Evolutionary conservation across 139 green algal genomes (phyloP), one percentile per base, ranked within the genome.

Genomic region (Pleodorina starrii): DNA sequence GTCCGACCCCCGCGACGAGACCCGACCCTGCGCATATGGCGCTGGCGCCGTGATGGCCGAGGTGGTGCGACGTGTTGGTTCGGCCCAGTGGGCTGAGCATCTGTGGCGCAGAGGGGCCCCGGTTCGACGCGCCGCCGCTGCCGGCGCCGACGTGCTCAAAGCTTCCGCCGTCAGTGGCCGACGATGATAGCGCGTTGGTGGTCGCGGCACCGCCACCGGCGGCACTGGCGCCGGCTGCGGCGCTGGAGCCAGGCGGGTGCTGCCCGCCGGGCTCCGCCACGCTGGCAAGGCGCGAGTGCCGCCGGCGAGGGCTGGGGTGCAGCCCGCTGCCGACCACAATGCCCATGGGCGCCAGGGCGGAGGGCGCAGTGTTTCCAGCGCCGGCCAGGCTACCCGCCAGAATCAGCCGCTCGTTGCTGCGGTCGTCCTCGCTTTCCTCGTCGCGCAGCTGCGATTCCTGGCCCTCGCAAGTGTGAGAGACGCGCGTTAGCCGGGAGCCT

Each of bases 401-500:
- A 32, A 5, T 69, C 46, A 83, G 29, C 48, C 25, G 46, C 12
- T 57, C 76, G 16, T 17, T 50, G 51, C 44, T 83, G 51, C 54
- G 66, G 11, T 76, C 59, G 12, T 87, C 81, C 23, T 87, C 81
- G 40, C 60, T 77, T 29, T 78, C 81, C 0, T 87, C 81, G 38
- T 87, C 79, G 1, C 57, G 40, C 27, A 44, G 79, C 57, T 73
- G 79, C 25, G 17, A 17, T 23, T 86, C 79, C 4, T 29, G 57
- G 14, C 60, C 81, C 81, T 87, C 81, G n/a, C 29, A 48, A 12
- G 81, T 87, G 43, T 87, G 60, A 36, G 81, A 87, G 40, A 77
- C 44, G 42, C 81, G 81, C 59, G 81, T 87, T 1, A 87, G 81
- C 36, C 81, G 59, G 27, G 81, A 87, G 32, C 81, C 81, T 4